Evolutionary conservation across 495 filamentous ascomycete genomes (phyloP).

Genomic region (Penicillium angulare): DNA sequence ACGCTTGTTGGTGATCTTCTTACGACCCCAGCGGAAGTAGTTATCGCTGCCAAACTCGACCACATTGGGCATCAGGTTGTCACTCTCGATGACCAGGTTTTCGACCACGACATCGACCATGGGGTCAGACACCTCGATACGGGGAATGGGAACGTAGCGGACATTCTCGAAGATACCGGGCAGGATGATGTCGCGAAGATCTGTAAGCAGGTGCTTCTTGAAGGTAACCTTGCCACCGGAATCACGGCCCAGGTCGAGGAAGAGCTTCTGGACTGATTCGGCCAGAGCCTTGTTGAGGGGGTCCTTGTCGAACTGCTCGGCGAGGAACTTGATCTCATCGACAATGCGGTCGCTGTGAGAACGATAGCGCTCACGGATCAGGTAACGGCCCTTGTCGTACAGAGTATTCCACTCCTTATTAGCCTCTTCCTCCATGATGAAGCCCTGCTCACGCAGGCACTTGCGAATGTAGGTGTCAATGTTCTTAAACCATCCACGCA

Average conservation of each 20-base stretch:
- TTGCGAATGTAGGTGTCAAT: slow-evolving; percentile 72
- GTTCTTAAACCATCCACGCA: slow-evolving; percentile 84
- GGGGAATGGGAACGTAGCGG: slow-evolving; percentile 88
- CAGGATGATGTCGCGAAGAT: slow-evolving; percentile 81
- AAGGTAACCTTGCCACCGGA: slow-evolving; percentile 81
- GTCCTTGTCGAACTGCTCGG: slow-evolving; percentile 84
- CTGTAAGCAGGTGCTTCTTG: slow-evolving; percentile 89
- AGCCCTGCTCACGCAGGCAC: slow-evolving; percentile 85
- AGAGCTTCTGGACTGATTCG: slow-evolving; percentile 75
- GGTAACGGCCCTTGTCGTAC: slow-evolving; percentile 82
- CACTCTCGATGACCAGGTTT: slow-evolving; percentile 91
- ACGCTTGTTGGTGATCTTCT: slow-evolving; percentile 73
- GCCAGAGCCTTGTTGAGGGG: slow-evolving; percentile 79
- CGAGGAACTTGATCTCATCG: slow-evolving; percentile 88
- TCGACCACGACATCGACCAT: slow-evolving; percentile 86
- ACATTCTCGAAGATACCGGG: slow-evolving; percentile 82
- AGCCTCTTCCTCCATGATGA: slow-evolving; percentile 80
- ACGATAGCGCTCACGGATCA: slow-evolving; percentile 86
- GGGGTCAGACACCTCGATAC: slow-evolving; percentile 88
- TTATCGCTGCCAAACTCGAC: slow-evolving; percentile 90
- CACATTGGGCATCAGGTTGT: slow-evolving; percentile 96
- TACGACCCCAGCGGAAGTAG: slow-evolving; percentile 93
- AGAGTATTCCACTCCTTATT: slow-evolving; percentile 79
- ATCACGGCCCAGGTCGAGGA: slow-evolving; percentile 82
- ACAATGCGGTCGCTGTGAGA: slow-evolving; percentile 82